Conservation (phyloP, 2,329 filamentous ascomycete species). For the Pseudogymnoascus sp. region DNA sequence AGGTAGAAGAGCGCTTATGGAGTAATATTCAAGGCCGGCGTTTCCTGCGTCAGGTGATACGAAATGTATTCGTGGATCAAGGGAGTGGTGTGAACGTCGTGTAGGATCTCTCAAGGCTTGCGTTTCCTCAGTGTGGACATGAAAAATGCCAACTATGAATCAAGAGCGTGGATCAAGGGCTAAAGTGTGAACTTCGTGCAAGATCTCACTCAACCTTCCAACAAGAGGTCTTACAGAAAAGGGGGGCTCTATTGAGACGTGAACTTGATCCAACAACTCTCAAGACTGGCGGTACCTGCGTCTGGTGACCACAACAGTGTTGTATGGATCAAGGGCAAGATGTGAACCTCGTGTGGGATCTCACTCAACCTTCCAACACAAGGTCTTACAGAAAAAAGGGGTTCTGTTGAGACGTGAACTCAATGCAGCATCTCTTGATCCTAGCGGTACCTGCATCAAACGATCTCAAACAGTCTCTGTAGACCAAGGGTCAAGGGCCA, state of each 20-base stretch:
- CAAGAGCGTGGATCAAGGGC: not conserved
- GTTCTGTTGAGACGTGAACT: not conserved
- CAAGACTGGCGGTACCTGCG: not conserved
- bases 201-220: not conserved
- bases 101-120: not conserved
- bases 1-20: slow-evolving; percentile 2
- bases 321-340: not conserved
- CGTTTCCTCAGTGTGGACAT: not conserved
- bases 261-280: not conserved
- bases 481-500: not conserved
- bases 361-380: no score
- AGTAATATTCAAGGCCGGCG: slow-evolving; percentile 2
- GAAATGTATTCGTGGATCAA: not conserved
- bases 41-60: not conserved
- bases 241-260: not conserved
- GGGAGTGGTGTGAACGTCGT: not conserved
- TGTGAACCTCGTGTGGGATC: not conserved
- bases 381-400: not conserved
- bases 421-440: not conserved
- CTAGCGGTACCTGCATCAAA: not conserved
- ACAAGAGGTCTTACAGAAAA: not conserved
- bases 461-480: not conserved
- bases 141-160: not conserved
- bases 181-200: not conserved
- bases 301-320: not conserved